phyloP scores from a whole-genome alignment of 768 basidiomycete species.

The Serendipita vermifera region DNA sequence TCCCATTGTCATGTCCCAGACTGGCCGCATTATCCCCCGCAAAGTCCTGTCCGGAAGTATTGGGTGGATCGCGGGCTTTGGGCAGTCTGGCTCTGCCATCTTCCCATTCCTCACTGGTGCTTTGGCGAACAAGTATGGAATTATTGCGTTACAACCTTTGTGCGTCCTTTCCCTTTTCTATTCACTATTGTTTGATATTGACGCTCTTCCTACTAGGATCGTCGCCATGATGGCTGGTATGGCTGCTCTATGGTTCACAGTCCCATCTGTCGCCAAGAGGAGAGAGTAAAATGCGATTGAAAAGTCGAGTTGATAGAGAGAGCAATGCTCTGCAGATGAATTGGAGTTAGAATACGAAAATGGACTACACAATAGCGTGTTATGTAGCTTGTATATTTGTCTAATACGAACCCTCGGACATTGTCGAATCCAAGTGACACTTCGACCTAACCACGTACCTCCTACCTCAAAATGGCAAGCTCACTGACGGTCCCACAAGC shows the following conservation, averaged over 20 bases:
- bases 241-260: conserved; percentile 6
- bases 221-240: conserved; percentile 7
- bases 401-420: too few relatives aligned
- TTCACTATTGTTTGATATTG: not conserved
- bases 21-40: conserved; percentile 2
- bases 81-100: conserved; percentile 32
- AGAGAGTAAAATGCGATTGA: not conserved
- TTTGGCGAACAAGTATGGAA: conserved; percentile 14
- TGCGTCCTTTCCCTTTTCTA: conserved; percentile 10
- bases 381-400: too few relatives aligned
- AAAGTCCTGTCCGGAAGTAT: conserved; percentile 28
- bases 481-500: too few relatives aligned
- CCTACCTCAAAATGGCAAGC: too few relatives aligned
- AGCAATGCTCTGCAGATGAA: too few relatives aligned
- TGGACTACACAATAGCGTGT: too few relatives aligned
- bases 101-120: conserved; percentile 16
- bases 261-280: not conserved
- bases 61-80: conserved; percentile 51
- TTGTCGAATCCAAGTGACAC: too few relatives aligned
- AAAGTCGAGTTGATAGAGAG: too few relatives aligned
- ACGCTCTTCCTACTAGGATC: not conserved
- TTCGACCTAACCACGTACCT: too few relatives aligned
- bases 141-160: conserved; percentile 16
- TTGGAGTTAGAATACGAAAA: too few relatives aligned
- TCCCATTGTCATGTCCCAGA: conserved; percentile 18